Evolutionary conservation across 805 yeast genomes (phyloP), one percentile per base, ranked within the genome.

Genomic region (Wickerhamiella dianesei): DNA sequence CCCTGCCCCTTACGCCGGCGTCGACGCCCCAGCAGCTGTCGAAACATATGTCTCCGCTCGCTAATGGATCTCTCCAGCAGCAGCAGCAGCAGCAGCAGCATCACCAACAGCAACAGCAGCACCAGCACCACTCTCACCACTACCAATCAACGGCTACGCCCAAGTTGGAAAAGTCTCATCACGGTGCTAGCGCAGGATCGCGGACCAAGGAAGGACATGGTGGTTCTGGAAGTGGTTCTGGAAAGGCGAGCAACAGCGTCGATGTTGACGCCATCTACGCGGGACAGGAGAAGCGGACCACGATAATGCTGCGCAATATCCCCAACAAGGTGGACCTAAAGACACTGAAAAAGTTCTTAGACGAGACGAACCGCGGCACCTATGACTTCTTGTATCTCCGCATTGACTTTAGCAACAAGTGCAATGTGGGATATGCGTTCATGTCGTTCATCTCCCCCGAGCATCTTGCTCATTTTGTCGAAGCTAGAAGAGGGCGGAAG

Each of bases 361-460:
- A 74, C 52, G 61, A 53, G 21, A 71, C 76, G 2, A 71, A 70
- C 56, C 54, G 59, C 50, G 49, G 57, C 35, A 60, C 66, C 20
- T 59, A 66, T 47, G 67, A 64, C 49, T 65, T 65, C 52, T 51
- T 73, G 40, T 73, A 73, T 52, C 56, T 73, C 52, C 64, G 79
- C 46, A 71, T 75, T 51, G 79, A 74, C 56, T 75, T 73, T 56
- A 65, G 62, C 45, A 74, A 70, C 53, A 67, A 65, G 47, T 72
- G 77, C 64, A 74, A 75, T 49, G 77, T 73, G 25, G 79, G 79
- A 4, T 74, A 74, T 59, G 79, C 77, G 3, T 74, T 74, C 55
- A 67, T 74, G 32, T 70, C 75, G 6, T 74, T 74, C 53, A 68
- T 63, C 18, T 56, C 63, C 22, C 72, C 77, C 4, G 59, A 60